phyloP scores from a whole-genome alignment of 257 asterid species.

The Penstemon davidsonii region DNA sequence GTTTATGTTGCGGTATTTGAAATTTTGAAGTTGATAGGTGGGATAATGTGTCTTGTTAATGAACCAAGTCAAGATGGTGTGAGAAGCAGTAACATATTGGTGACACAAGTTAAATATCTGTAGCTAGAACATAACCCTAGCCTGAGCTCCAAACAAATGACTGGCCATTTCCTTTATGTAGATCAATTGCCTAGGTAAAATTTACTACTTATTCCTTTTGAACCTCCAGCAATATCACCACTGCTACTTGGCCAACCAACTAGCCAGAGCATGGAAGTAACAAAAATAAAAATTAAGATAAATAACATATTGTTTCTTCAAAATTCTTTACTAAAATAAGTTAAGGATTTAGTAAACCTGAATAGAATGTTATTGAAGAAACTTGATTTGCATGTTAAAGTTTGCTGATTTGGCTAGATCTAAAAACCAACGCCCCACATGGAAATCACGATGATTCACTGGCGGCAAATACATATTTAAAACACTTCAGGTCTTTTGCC shows the following conservation, averaged over 20 bases:
- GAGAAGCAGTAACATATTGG: conserved; percentile 1
- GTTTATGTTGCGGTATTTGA: background rate
- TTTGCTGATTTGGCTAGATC: background rate
- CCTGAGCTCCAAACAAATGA: background rate
- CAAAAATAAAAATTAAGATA: no score
- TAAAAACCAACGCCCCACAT: background rate
- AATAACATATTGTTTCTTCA: background rate
- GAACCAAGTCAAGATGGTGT: background rate
- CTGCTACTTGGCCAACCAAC: background rate
- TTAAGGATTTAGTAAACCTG: background rate
- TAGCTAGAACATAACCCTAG: conserved; percentile 1
- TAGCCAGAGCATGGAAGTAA: background rate
- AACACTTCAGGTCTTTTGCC: background rate
- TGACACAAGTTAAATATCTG: background rate
- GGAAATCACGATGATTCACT: conserved; percentile 19
- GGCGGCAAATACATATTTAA: conserved; percentile 17
- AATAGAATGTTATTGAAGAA: background rate
- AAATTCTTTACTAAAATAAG: background rate
- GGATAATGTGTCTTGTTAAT: background rate
- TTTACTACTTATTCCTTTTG: conserved; percentile 1
- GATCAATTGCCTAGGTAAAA: conserved; percentile 21
- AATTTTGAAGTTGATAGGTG: background rate
- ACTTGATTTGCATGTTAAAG: background rate
- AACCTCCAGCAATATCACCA: background rate
- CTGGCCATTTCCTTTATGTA: conserved; percentile 1